Base-by-base conservation (phyloP, 2,329 filamentous ascomycete genomes). In the Shiraia sp. region DNA sequence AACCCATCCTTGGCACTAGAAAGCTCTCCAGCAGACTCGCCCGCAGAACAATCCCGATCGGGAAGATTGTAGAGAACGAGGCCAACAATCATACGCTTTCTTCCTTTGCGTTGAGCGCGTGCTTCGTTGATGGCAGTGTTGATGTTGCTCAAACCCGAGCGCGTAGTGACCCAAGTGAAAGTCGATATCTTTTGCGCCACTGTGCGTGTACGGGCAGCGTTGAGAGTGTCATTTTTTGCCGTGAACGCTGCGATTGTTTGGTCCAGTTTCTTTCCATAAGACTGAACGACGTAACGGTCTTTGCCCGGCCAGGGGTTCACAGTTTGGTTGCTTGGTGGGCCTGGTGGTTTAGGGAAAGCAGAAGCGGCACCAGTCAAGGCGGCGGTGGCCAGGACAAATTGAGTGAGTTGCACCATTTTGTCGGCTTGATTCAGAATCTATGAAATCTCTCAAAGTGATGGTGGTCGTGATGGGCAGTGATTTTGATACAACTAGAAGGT, bases 21-120 rank as follows among this genome's bases (percentile, higher is more conserved):
- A 35, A 97, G 82, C 71, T 97, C 92, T 36, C 87, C 80, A 33
- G 77, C 72, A 40, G 90, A 87, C 88, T 90, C 95, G 55, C 75
- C 73, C 38, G 88, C 88, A 62, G 87, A 87, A 67, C 76, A 79
- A 71, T 97, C 88, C 75, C 87, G 96, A 72, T 97, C 92, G 78
- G 97, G 92, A 3, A 97, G 82, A 25, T 81, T 79, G 76, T 96
- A 97, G 79, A 97, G 96, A 45, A 92, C 90, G 37, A 63, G 57
- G 7, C 59, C 59, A 3, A 60, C 55, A 14, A 60, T 55, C 39
- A 59, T 53, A 14, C 42, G 53, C 40, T 48, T 54, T 26, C 40
- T 31, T 2, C 47, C 38, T 27, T 53, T 55, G 26, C 38, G 47
- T 19, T 61, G 58, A 12, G 37, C 17, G 25, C 58, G 58, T 12